Evolutionary conservation across 352 stramenopile species (phyloP), one percentile per base, ranked within the genome.

Genomic region (Globisporangium canariense): DNA sequence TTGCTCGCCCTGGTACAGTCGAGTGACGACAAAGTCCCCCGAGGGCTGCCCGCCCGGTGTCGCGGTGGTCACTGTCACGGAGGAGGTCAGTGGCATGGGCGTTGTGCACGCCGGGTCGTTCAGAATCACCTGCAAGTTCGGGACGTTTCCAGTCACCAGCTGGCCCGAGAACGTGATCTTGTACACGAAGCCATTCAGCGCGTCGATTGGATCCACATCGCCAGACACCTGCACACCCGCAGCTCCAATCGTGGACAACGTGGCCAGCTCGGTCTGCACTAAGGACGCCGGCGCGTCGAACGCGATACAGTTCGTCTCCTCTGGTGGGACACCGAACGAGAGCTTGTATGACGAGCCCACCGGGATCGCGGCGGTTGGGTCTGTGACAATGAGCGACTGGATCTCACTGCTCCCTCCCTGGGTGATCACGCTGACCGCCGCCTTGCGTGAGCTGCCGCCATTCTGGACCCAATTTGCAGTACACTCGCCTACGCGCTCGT

Each of bases 151-250:
- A 0, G 70, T 83, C 0, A 90, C 80, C 14, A 66, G 38, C 2
- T 91, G 68, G 0, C 81, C 81, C 1, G 88, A 61, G 68, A 94
- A 94, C 18, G 86, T 91, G 60, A 93, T 75, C 8, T 69, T 67
- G 63, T 84, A 88, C 13, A 91, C 70, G 45, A 66, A 86, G 5
- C 84, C 84, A 34, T 88, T 81, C 11, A 80, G 78, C 0, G 71
- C 78, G 4, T 18, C 3, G 18, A 85, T 58, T 4, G 77, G 58
- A 14, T 91, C 54, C 2, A 67, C 47, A 52, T 93, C 78, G 0
- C 62, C 57, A 0, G 77, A 81, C 0, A 94, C 86, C 1, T 82
- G 34, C 8, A 92, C 75, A 3, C 78, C 75, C 40, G 51, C 71
- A 20, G 55, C 8, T 0, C 65, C 73, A 41, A 90, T 89, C 0